Base-by-base conservation (phyloP, 768 basidiomycete genomes). In the Russula emetica region DNA sequence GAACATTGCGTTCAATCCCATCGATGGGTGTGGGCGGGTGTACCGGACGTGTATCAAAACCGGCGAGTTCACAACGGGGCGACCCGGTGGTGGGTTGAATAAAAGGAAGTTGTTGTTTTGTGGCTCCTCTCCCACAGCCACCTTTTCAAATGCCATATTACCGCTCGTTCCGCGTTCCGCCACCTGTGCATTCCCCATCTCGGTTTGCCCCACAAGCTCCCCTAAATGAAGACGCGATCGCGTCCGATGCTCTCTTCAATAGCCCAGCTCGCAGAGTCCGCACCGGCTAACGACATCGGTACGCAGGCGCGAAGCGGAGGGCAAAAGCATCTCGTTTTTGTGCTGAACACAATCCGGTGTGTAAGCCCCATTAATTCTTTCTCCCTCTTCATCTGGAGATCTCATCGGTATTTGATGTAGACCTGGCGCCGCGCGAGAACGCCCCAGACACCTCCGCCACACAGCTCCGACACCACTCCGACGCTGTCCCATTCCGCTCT, bases 261-360 rank as follows among this genome's bases (percentile, higher is more conserved):
- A 4, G 85, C 86, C 0, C 74, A 72, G 54, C 69, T 83, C 22
- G 83, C 83, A 0, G 59, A 49, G 8, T 77, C 77, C 4, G 70
- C 74, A n/a, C 66, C 73, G 2, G 50, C 72, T 3, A 60, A 55
- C 32, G 76, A 78, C 58, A 68, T 75, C 3, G 73, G 94, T 96
- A 0, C 79, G 90, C 51, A 79, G 92, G 67, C 80, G 79, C 90
- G 28, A 28, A 28, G 28, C 28, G 28, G 28, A 28, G 28, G 28
- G 4, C 28, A 2, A 28, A 28, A 4, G 28, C 28, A 86, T 72
- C 77, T 98, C 34, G 85, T 99, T 2, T 92, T 94, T 59, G 92
- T 98, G 3, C 74, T 99, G 20, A 98, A 98, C 75, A 98, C n/a
- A 99, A 78, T 90, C 97, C 62, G 96, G 96, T 94, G 65, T 61